These are phyloP conservation scores for Trichoderma gracile DNA, from an alignment of 2,329 filamentous ascomycete genomes.

Conservation along the genomic window DNA sequence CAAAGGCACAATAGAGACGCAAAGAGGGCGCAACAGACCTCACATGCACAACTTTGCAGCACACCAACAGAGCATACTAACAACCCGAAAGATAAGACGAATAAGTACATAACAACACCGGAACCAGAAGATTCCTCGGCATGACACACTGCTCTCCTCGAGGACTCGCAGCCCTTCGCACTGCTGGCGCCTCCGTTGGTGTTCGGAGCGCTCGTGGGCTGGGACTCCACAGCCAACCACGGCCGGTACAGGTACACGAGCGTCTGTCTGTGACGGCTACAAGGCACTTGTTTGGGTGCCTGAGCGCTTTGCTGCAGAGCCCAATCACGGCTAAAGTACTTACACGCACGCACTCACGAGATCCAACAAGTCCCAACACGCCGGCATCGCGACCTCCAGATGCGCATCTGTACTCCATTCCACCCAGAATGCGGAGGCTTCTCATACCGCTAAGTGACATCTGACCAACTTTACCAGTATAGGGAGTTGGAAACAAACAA, in stretches of 20 bases:
- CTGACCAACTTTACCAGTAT: not conserved
- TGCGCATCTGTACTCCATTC: too few species aligned
- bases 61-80: not conserved
- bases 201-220: not conserved
- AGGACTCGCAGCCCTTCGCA: not conserved
- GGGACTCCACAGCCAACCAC: constrained; percentile 15
- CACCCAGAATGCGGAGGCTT: too few species aligned
- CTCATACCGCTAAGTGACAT: too few species aligned
- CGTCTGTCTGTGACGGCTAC: not conserved
- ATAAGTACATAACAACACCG: too few species aligned
- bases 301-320: constrained; percentile 22
- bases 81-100: not conserved
- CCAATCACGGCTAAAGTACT: constrained; percentile 8
- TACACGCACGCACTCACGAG: not conserved
- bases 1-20: not conserved
- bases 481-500: not conserved
- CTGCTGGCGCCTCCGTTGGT: constrained; percentile 3
- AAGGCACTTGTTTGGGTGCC: constrained; percentile 12
- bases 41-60: not conserved
- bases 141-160: not conserved
- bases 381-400: too few species aligned
- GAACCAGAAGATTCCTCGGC: not conserved
- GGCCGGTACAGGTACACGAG: too few species aligned
- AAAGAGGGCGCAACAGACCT: not conserved
- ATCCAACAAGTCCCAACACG: too few species aligned